Percentiles rank a stretch among this genome's conserved stretches.
Evolutionary conservation across 2,329 filamentous ascomycete genomes (phyloP).

Genomic region (Colletotrichum plurivorum): DNA sequence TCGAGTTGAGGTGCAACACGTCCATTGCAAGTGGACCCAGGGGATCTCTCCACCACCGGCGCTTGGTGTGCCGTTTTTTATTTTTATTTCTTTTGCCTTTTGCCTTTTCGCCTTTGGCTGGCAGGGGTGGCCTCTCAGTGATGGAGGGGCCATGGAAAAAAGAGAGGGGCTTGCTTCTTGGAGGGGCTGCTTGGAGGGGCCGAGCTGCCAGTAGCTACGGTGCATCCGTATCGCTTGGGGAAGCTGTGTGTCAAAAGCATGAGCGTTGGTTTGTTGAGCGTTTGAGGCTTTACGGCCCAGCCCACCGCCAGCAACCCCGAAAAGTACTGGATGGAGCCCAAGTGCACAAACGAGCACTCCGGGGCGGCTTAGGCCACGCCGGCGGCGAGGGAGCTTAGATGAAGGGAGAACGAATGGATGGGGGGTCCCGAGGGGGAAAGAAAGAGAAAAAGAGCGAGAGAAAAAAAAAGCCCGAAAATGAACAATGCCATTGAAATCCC

Average conservation of each 20-base stretch:
- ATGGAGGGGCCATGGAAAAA: not conserved
- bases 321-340: too few relatives aligned
- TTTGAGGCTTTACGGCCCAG: slow-evolving; percentile 33
- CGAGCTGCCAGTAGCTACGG: slow-evolving; percentile 14
- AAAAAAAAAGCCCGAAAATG: slow-evolving; percentile 26
- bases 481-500: slow-evolving; percentile 29
- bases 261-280: slow-evolving; percentile 40
- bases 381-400: not conserved
- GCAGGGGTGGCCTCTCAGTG: slow-evolving; percentile 5
- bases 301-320: not conserved
- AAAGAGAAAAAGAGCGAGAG: slow-evolving; percentile 1
- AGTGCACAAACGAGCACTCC: too few relatives aligned
- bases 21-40: slow-evolving; percentile 14
- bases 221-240: not conserved
- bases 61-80: slow-evolving; percentile 2
- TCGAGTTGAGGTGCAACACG: too few relatives aligned
- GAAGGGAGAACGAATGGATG: slow-evolving; percentile 3
- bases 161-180: not conserved
- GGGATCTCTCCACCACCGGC: slow-evolving; percentile 22
- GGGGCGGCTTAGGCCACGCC: too few relatives aligned
- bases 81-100: not conserved
- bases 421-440: not conserved
- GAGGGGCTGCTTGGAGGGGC: slow-evolving; percentile 16
- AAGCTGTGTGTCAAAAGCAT: slow-evolving; percentile 28
- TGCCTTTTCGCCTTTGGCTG: not conserved